Conservation (phyloP, 257 asterid genomes). For the Petunia axillaris region DNA sequence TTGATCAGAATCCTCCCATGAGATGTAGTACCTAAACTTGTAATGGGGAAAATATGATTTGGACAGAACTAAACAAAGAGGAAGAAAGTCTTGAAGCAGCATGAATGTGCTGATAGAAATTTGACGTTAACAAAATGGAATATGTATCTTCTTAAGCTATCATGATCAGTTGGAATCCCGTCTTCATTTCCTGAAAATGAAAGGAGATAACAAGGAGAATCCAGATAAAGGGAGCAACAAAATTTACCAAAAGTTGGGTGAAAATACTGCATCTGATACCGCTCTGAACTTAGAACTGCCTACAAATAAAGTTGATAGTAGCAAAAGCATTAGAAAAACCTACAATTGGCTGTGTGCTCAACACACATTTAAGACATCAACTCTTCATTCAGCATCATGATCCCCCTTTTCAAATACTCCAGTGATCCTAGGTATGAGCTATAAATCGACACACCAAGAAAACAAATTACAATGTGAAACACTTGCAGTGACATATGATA, state of each 20-base stretch:
- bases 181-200: neutral
- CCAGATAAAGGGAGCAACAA: neutral
- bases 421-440: neutral
- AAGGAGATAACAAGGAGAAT: neutral
- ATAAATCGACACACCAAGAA: neutral
- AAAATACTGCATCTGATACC: neutral
- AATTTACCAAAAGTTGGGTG: neutral
- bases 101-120: neutral
- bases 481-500: neutral
- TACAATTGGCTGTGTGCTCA: conserved; percentile 19
- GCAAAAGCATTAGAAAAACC: neutral
- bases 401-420: neutral
- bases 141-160: neutral
- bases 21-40: too few species aligned
- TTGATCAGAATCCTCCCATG: too few species aligned
- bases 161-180: neutral
- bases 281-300: neutral
- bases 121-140: neutral
- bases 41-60: too few species aligned
- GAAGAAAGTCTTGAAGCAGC: neutral
- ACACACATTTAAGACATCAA: neutral
- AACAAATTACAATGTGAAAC: neutral
- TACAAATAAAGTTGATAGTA: conserved; percentile 1
- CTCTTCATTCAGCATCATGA: neutral
- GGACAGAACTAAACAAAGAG: too few species aligned